These are phyloP conservation scores for Nicotiana knightiana DNA, from an alignment of 257 asterid species.

Conservation along the genomic window DNA sequence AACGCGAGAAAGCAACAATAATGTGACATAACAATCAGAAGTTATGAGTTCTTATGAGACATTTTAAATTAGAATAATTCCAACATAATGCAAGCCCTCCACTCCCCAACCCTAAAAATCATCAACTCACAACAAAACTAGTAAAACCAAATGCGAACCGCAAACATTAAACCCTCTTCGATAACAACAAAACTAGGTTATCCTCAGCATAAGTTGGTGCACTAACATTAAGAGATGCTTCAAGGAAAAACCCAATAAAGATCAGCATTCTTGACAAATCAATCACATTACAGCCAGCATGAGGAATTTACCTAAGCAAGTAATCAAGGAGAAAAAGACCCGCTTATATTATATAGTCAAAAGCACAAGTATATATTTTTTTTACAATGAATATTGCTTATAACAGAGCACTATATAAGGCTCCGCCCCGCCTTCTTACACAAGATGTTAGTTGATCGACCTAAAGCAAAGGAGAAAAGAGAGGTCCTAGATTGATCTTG, in stretches of 20 bases:
- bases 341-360: neutral
- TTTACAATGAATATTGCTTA: neutral
- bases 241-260: neutral
- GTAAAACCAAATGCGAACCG: neutral
- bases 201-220: neutral
- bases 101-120: neutral
- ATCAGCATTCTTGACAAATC: neutral
- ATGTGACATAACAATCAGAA: neutral
- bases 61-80: neutral
- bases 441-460: neutral
- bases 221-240: neutral
- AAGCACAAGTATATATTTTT: neutral
- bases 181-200: neutral
- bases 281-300: neutral
- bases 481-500: neutral
- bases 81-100: neutral
- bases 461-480: neutral
- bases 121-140: conserved; percentile 6
- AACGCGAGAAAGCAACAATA: neutral
- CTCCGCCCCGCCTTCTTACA: neutral
- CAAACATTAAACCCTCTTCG: neutral
- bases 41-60: neutral
- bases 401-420: neutral
- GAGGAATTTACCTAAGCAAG: neutral
- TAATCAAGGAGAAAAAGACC: neutral